These are phyloP conservation scores for Hanseniaspora lachancei DNA, from an alignment of 805 yeast genomes.

Conservation along the genomic window DNA sequence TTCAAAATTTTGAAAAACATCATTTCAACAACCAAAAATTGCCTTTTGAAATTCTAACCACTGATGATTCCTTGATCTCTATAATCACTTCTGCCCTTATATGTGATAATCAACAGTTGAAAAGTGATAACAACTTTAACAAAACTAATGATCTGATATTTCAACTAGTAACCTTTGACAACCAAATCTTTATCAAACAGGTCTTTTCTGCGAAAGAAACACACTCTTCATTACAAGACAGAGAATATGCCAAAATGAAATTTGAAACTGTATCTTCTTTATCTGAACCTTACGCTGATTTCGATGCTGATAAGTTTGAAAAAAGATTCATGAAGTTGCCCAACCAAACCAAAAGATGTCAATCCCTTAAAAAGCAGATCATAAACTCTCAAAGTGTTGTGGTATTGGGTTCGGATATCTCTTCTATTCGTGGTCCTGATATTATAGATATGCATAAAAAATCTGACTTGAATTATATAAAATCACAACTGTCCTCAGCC, in stretches of 20 bases:
- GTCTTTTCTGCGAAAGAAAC: constrained; percentile 15
- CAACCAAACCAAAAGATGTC: constrained; percentile 23
- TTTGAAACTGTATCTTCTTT: constrained; percentile 72
- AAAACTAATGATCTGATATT: constrained; percentile 40
- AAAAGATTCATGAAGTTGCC: constrained; percentile 46
- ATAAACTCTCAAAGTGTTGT: not conserved
- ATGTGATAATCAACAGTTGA: not conserved
- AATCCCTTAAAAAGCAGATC: not conserved
- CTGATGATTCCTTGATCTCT: constrained; percentile 38
- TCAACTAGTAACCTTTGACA: constrained; percentile 59
- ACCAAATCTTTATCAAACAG: constrained; percentile 51
- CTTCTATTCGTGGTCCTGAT: constrained; percentile 7
- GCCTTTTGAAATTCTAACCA: constrained; percentile 4
- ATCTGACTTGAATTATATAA: not conserved
- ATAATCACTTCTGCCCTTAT: constrained; percentile 21
- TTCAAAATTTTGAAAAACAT: constrained; percentile 42
- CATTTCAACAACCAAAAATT: constrained; percentile 32
- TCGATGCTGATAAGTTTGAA: constrained; percentile 55
- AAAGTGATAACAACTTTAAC: constrained; percentile 38
- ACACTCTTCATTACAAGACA: constrained; percentile 16
- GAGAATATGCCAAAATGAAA: constrained; percentile 35
- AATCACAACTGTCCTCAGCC: not conserved
- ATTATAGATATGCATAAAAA: not conserved
- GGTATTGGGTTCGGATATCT: not conserved
- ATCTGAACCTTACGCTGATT: constrained; percentile 59